Percentiles rank a stretch among this genome's conserved stretches.
These are phyloP conservation scores for Lachancea kluyveri DNA, from an alignment of 805 yeast genomes.

Conservation along the genomic window DNA sequence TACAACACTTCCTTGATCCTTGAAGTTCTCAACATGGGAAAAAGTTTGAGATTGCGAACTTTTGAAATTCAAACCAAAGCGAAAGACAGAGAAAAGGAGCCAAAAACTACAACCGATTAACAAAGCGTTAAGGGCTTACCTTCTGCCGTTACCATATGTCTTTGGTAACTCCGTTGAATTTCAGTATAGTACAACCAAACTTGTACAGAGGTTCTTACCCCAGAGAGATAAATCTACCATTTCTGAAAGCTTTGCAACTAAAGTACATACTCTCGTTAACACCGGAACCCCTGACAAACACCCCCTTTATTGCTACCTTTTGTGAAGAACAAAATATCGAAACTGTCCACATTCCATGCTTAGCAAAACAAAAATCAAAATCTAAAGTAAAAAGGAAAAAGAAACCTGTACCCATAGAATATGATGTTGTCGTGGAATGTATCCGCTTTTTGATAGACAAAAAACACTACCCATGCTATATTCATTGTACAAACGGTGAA, in stretches of 20 bases:
- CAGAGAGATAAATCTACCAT: conserved; percentile 62
- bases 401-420: conserved; percentile 74
- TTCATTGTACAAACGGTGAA: conserved; percentile 89
- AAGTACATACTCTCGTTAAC: conserved; percentile 73
- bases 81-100: conserved; percentile 6
- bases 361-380: conserved; percentile 33
- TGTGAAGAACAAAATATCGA: conserved; percentile 49
- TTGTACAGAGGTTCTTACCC: conserved; percentile 87
- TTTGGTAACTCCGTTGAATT: conserved; percentile 71
- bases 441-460: conserved; percentile 56
- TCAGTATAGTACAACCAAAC: conserved; percentile 60
- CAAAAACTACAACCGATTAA: conserved; percentile 1
- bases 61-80: not conserved
- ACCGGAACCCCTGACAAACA: conserved; percentile 65
- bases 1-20: not conserved
- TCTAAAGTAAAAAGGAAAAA: conserved; percentile 66
- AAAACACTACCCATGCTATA: conserved; percentile 60
- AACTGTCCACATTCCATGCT: conserved; percentile 62
- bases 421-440: conserved; percentile 51
- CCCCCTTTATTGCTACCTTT: conserved; percentile 45
- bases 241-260: conserved; percentile 56
- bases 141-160: too few species aligned
- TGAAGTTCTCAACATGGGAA: not conserved
- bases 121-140: too few species aligned
- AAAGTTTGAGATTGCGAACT: not conserved